A percentile compares a stretch with the other conserved stretches of the same genome.
Evolutionary conservation across 306 rosid genomes (phyloP).

Genomic region (Heteromeles arbutifolia): DNA sequence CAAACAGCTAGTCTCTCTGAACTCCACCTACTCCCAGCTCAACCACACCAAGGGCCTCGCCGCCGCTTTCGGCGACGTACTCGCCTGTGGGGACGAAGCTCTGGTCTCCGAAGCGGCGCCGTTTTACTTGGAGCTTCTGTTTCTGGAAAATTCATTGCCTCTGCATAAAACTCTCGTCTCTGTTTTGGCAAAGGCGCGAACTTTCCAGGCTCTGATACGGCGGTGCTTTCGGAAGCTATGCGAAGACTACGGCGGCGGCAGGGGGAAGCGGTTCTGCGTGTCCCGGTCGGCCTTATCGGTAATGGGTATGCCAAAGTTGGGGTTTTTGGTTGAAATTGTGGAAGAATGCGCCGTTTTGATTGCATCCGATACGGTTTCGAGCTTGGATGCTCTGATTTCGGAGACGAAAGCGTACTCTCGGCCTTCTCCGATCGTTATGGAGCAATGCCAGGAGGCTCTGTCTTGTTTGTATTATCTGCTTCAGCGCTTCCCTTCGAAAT

Average conservation of each 20-base stretch:
- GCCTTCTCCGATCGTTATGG: slow-evolving; percentile 91
- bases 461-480: slow-evolving; percentile 91
- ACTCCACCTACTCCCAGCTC: slow-evolving; percentile 64
- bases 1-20: slow-evolving; percentile 37
- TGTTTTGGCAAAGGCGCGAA: slow-evolving; percentile 41
- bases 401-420: slow-evolving; percentile 50
- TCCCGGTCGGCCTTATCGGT: slow-evolving; percentile 67
- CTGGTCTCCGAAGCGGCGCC: slow-evolving; percentile 27
- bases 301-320: slow-evolving; percentile 72
- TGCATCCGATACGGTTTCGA: slow-evolving; percentile 43
- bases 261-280: slow-evolving; percentile 51
- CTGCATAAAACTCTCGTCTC: slow-evolving; percentile 66
- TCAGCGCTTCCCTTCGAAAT: slow-evolving; percentile 66
- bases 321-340: slow-evolving; percentile 51
- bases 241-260: slow-evolving; percentile 30
- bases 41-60: slow-evolving; percentile 45
- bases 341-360: slow-evolving; percentile 60
- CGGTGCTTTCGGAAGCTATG: slow-evolving; percentile 41
- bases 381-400: slow-evolving; percentile 45
- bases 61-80: slow-evolving; percentile 41
- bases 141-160: slow-evolving; percentile 67
- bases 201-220: slow-evolving; percentile 26
- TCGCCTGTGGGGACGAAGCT: slow-evolving; percentile 25
- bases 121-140: slow-evolving; percentile 56
- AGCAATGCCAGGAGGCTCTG: slow-evolving; percentile 92